Evolutionary conservation across 75 land plant genomes (phyloP), one percentile per base, ranked within the genome.

Genomic region (Larix kaempferi): DNA sequence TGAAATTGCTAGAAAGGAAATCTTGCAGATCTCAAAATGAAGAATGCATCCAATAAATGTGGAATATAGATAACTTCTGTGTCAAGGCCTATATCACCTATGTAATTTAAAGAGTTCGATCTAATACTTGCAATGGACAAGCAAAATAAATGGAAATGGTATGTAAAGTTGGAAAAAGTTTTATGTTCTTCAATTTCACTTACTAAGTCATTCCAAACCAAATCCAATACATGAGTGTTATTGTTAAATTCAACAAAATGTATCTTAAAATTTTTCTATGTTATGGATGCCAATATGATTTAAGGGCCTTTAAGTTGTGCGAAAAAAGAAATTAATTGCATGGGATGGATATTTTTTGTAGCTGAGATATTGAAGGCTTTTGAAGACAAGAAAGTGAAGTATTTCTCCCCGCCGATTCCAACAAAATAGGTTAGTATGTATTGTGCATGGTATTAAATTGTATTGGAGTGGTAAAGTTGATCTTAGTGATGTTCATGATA

Each of bases 61-160:
- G 98, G 96, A 74, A 80, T 98, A 57, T 90, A 89, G 79, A 88
- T 98, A 41, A 95, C 92, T 57, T 98, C 99, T 25, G 87, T 90
- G 15, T 98, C 99, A 26, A 90, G 99, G 89, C 99, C 99, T 16
- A 90, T 98, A 60, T 76, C 75, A 64, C 93, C 96, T 15, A 91
- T 96, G 19, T 98, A 98, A 82, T 98, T 98, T 76, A 85, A 80
- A 26, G 91, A 93, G 37, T 98, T 95, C 82, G 98, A 98, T 86
- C 86, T 98, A 57, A 95, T 98, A 74, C 85, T 98, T 60, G 98
- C 98, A 64, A 98, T 98, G 99, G 99, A 98, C 82, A 88, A 83
- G 86, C 88, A 93, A 60, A 98, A 98, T 78, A 59, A 59, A 19
- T 0, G 0, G 17, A 4, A 19, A 73, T 13, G 33, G 23, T 21